Evolutionary conservation across 345 rosid species (phyloP).

Genomic region (Rhodamnia rubescens): DNA sequence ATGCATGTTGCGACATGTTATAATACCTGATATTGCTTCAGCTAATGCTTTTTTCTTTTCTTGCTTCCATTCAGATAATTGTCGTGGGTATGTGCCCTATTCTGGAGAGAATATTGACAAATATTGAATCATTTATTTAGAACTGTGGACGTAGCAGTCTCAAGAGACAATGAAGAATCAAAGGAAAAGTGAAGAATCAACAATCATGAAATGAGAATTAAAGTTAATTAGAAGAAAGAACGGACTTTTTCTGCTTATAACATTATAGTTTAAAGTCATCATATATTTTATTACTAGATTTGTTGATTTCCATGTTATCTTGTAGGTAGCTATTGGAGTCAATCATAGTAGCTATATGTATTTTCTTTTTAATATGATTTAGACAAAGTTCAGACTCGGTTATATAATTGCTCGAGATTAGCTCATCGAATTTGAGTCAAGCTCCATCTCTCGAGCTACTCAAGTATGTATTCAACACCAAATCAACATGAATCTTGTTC

Average conservation of each 20-base stretch:
- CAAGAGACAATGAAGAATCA: not conserved
- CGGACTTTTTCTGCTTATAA: not conserved
- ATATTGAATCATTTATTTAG: not conserved
- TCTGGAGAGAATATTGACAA: not conserved
- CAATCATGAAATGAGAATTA: too few relatives aligned
- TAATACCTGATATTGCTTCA: not conserved
- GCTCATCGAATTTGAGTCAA: too few relatives aligned
- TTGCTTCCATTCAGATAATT: not conserved
- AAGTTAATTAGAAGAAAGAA: not conserved
- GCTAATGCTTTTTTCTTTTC: not conserved
- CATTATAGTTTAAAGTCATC: not conserved
- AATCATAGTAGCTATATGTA: not conserved
- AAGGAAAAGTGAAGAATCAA: not conserved
- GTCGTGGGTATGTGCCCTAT: not conserved
- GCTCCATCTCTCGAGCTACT: too few relatives aligned
- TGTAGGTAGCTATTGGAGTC: not conserved
- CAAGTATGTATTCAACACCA: too few relatives aligned
- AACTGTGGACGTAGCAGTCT: not conserved
- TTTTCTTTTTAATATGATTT: not conserved
- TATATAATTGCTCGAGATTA: not conserved
- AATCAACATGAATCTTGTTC: too few relatives aligned
- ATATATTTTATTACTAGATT: not conserved
- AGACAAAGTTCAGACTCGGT: not conserved
- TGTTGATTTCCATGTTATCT: not conserved
- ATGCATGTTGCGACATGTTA: not conserved